Conservation (phyloP, 768 basidiomycete genomes). For the Russula dissimulans region DNA sequence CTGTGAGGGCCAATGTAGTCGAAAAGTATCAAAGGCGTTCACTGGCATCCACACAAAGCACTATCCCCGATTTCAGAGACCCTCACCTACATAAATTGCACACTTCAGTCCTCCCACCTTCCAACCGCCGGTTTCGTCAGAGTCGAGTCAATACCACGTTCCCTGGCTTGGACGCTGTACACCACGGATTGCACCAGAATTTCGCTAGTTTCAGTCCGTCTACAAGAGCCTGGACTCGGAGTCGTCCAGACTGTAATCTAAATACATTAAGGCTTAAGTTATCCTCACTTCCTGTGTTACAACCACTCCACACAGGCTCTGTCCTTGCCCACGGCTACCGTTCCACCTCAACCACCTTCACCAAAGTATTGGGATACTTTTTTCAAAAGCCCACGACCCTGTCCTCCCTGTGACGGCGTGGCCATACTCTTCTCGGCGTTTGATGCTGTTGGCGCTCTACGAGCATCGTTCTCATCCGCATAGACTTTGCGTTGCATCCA, state of each 20-base stretch:
- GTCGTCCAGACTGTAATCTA: neutral
- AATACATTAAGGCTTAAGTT: neutral
- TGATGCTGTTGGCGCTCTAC: conserved; percentile 1
- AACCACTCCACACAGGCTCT: neutral
- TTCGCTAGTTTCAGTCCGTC: neutral
- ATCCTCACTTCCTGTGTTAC: neutral
- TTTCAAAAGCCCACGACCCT: conserved; percentile 16
- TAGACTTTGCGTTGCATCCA: conserved; percentile 14
- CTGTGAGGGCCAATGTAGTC: too few species aligned
- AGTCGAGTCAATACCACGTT: too few species aligned
- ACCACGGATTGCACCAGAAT: too few species aligned
- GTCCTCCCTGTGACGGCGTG: conserved; percentile 3
- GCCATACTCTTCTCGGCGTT: conserved; percentile 1
- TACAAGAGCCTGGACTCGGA: neutral
- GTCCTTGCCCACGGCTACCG: neutral
- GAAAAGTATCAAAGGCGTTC: too few species aligned
- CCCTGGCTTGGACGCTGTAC: too few species aligned
- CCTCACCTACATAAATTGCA: too few species aligned
- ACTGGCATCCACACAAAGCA: too few species aligned
- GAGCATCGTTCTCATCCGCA: conserved; percentile 10
- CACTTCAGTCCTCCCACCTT: too few species aligned
- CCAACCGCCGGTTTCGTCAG: too few species aligned
- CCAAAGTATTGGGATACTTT: conserved; percentile 20
- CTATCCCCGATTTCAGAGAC: too few species aligned
- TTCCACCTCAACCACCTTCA: conserved; percentile 10